phyloP scores from a whole-genome alignment of 2,329 filamentous ascomycete species.

The Teratosphaeria zuluensis region DNA sequence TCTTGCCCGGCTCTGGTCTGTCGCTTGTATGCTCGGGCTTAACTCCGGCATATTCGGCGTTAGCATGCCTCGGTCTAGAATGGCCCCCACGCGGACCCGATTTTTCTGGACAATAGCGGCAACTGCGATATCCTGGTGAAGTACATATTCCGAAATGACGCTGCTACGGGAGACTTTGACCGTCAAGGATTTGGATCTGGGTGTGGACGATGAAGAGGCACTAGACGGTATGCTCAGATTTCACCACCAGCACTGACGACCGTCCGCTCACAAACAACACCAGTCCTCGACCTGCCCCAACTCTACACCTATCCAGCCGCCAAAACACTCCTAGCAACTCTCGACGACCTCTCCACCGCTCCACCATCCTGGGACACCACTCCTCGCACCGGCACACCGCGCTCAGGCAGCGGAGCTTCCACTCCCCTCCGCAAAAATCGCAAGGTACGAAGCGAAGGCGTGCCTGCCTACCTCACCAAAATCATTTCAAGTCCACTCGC shows the following conservation, averaged over 20 bases:
- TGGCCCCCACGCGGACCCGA: background rate
- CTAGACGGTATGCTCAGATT: slow-evolving; percentile 20
- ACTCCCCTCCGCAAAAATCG: slow-evolving; percentile 19
- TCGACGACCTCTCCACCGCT: slow-evolving; percentile 56
- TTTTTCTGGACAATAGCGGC: background rate
- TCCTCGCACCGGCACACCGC: slow-evolving; percentile 16
- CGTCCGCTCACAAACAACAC: background rate
- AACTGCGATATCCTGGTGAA: background rate
- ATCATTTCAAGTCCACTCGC: slow-evolving; percentile 57
- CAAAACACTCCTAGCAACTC: slow-evolving; percentile 51
- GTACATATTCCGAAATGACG: background rate
- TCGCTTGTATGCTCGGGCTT: background rate
- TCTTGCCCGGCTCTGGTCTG: background rate
- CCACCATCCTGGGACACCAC: slow-evolving; percentile 58
- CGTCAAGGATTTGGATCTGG: slow-evolving; percentile 6
- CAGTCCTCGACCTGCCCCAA: slow-evolving; percentile 69
- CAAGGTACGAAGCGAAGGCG: slow-evolving; percentile 39
- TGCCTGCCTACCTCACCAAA: slow-evolving; percentile 57
- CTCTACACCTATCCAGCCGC: slow-evolving; percentile 67
- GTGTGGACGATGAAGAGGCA: slow-evolving; percentile 17
- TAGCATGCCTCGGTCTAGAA: background rate
- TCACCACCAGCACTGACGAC: background rate
- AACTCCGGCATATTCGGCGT: background rate
- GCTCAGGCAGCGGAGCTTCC: slow-evolving; percentile 13
- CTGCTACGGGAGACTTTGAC: background rate